A percentile compares a stretch with the other conserved stretches of the same genome.
phyloP scores from a whole-genome alignment of 345 rosid species.

The Salix dunnii region DNA sequence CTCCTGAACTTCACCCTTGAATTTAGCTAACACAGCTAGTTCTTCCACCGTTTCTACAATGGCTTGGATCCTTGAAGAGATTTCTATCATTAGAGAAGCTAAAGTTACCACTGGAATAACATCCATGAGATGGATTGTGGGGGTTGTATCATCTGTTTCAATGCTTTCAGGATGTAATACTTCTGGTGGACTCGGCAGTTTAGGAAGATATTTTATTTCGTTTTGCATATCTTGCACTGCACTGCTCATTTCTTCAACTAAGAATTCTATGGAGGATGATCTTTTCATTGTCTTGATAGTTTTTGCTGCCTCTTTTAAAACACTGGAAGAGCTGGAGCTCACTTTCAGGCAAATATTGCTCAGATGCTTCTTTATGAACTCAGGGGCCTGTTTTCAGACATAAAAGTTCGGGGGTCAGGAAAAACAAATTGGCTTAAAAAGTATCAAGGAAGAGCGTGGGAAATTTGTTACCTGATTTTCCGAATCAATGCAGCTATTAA shows the following conservation, averaged over 20 bases:
- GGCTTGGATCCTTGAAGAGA: slow-evolving; percentile 28
- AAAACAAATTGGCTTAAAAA: neutral
- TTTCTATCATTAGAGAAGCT: slow-evolving; percentile 39
- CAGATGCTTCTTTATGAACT: slow-evolving; percentile 34
- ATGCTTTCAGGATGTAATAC: slow-evolving; percentile 7
- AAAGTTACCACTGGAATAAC: slow-evolving; percentile 33
- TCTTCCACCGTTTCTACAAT: slow-evolving; percentile 31
- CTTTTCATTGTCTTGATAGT: slow-evolving; percentile 34
- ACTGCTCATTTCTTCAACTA: slow-evolving; percentile 34
- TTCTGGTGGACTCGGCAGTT: slow-evolving; percentile 2
- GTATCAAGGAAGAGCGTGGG: neutral
- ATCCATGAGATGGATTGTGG: slow-evolving; percentile 26
- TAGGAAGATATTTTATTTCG: slow-evolving; percentile 24
- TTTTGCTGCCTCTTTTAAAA: slow-evolving; percentile 30
- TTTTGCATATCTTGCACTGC: slow-evolving; percentile 36
- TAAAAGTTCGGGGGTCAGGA: neutral
- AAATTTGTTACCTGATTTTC: slow-evolving; percentile 27
- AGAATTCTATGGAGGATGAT: slow-evolving; percentile 24
- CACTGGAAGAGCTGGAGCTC: slow-evolving; percentile 35
- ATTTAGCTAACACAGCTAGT: slow-evolving; percentile 29
- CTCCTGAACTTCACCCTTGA: slow-evolving; percentile 15
- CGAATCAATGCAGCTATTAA: slow-evolving; percentile 31
- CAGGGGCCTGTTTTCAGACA: slow-evolving; percentile 30
- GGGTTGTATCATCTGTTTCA: neutral
- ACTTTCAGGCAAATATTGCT: slow-evolving; percentile 27